Conservation (phyloP, 176 grass and related monocot species). For the Stipa capillata region DNA sequence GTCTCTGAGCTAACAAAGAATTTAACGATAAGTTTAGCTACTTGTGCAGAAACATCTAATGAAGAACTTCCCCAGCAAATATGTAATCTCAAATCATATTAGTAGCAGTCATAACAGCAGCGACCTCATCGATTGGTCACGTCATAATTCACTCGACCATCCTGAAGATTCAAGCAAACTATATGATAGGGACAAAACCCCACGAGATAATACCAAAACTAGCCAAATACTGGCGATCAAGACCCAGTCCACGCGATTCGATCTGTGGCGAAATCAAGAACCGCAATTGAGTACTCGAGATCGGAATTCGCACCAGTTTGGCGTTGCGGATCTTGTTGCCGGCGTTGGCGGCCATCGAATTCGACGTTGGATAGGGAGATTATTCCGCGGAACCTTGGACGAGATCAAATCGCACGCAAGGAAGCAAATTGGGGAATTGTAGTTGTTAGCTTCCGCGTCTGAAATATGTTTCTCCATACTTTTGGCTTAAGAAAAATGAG, state of each 20-base stretch:
- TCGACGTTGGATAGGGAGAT: background rate
- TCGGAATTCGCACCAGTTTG: slow-evolving; percentile 46
- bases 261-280: no score
- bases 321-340: slow-evolving; percentile 61
- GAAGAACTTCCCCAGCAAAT: background rate
- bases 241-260: slow-evolving; percentile 6
- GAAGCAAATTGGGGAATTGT: slow-evolving; percentile 34
- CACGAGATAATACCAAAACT: background rate
- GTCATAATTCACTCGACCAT: background rate
- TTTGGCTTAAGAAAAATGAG: background rate
- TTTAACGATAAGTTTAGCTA: background rate
- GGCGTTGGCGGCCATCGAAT: slow-evolving; percentile 44
- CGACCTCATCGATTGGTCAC: slow-evolving; percentile 1
- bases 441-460: slow-evolving; percentile 18
- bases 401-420: slow-evolving; percentile 26
- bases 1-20: background rate
- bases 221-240: slow-evolving; percentile 2
- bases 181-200: background rate
- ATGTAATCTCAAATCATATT: background rate
- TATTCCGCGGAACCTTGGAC: background rate
- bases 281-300: background rate
- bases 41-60: background rate
- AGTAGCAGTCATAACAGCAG: background rate
- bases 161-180: background rate
- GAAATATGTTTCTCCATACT: background rate